phyloP scores from a whole-genome alignment of 805 yeast species.

The Nakazawaea holstii region DNA sequence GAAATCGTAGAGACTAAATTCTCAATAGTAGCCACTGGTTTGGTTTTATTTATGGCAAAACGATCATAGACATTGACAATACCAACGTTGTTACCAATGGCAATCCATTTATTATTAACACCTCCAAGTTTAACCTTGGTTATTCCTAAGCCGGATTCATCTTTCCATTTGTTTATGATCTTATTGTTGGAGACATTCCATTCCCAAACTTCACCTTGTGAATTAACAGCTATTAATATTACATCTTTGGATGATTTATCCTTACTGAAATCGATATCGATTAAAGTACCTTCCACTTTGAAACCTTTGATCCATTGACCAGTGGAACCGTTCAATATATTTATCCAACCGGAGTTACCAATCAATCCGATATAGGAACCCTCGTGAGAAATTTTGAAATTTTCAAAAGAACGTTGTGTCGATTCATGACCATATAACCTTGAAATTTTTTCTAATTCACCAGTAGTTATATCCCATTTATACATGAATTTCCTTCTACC shows the following conservation, averaged over 20 bases:
- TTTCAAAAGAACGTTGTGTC: slow-evolving; percentile 82
- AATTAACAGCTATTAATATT: slow-evolving; percentile 55
- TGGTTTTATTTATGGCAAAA: slow-evolving; percentile 22
- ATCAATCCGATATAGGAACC: slow-evolving; percentile 70
- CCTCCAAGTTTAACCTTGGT: slow-evolving; percentile 76
- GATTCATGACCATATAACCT: slow-evolving; percentile 89
- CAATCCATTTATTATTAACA: slow-evolving; percentile 67
- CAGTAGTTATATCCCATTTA: slow-evolving; percentile 74
- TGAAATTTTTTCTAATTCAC: slow-evolving; percentile 75
- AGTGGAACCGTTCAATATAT: slow-evolving; percentile 64
- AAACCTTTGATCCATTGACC: slow-evolving; percentile 89
- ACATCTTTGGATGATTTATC: slow-evolving; percentile 32
- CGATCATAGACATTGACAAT: slow-evolving; percentile 84
- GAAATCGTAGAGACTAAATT: slow-evolving; percentile 81
- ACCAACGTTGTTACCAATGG: slow-evolving; percentile 86
- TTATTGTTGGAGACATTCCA: slow-evolving; percentile 50
- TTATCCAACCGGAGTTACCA: slow-evolving; percentile 91
- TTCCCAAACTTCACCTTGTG: slow-evolving; percentile 87
- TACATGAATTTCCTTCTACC: slow-evolving; percentile 92
- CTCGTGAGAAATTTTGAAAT: slow-evolving; percentile 68
- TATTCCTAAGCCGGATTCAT: slow-evolving; percentile 79
- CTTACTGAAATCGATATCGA: slow-evolving; percentile 68
- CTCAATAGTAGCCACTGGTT: slow-evolving; percentile 63
- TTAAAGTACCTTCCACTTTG: slow-evolving; percentile 81
- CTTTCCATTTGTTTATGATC: slow-evolving; percentile 70